These are phyloP conservation scores for Flagelloscypha sp. DNA, from an alignment of 768 basidiomycete species.

Conservation along the genomic window DNA sequence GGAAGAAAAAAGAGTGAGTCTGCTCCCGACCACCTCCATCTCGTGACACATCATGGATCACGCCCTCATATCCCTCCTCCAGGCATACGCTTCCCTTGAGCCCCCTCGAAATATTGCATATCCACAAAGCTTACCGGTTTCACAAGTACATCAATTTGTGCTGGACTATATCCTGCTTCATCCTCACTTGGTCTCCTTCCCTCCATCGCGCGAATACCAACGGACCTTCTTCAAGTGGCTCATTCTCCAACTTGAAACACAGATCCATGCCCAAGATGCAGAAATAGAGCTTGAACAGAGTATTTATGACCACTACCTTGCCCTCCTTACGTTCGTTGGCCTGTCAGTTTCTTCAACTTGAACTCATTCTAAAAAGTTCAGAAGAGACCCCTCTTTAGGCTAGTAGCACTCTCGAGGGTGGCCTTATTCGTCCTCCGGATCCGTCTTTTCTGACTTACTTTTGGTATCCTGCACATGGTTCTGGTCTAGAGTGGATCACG, in stretches of 20 bases:
- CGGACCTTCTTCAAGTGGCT: constrained; percentile 68
- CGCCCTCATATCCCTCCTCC: constrained; percentile 29
- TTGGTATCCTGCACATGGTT: constrained; percentile 29
- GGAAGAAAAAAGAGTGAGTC: no score
- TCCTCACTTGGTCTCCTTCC: constrained; percentile 45
- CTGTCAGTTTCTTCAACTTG: constrained; percentile 17
- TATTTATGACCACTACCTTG: constrained; percentile 57
- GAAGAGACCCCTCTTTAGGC: no score
- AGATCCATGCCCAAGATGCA: constrained; percentile 28
- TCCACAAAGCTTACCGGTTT: constrained; percentile 29
- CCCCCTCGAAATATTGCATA: constrained; percentile 34
- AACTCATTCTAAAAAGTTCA: no score
- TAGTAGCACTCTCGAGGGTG: no score
- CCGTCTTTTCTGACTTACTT: constrained; percentile 63
- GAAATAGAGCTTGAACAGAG: constrained; percentile 62
- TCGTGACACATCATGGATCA: constrained; percentile 2
- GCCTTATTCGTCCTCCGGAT: constrained; percentile 28
- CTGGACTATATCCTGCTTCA: constrained; percentile 43
- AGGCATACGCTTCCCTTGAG: constrained; percentile 43
- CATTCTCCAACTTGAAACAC: constrained; percentile 43
- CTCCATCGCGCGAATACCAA: constrained; percentile 59
- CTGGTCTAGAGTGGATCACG: no score
- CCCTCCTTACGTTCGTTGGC: constrained; percentile 31
- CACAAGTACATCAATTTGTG: constrained; percentile 45
- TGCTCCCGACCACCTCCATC: no score